Percentiles rank a stretch among this genome's conserved stretches.
These are phyloP conservation scores for Erysimum cheiranthoides DNA, from an alignment of 345 rosid genomes.

Conservation along the genomic window DNA sequence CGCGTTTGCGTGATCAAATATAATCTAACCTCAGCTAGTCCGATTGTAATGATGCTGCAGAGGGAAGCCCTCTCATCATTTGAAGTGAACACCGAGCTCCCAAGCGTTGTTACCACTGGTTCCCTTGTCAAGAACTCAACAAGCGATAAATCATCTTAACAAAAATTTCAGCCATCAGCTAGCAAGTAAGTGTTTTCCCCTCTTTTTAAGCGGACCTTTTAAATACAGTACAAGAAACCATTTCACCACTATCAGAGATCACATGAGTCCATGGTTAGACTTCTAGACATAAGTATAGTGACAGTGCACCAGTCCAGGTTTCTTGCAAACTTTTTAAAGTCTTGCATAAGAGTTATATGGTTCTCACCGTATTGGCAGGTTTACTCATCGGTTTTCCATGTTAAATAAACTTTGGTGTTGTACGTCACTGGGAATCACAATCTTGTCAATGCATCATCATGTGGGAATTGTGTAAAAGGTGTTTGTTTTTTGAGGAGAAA, in stretches of 20 bases:
- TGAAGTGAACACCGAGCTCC: constrained; percentile 48
- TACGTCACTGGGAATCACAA: constrained; percentile 25
- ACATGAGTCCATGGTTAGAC: background rate
- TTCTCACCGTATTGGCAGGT: constrained; percentile 34
- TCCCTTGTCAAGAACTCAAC: constrained; percentile 49
- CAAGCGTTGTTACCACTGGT: constrained; percentile 47
- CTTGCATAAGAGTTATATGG: constrained; percentile 17
- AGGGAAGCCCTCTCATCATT: constrained; percentile 55
- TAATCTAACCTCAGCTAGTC: constrained; percentile 47
- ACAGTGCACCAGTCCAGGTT: background rate
- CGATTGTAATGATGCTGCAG: constrained; percentile 55
- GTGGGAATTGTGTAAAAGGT: constrained; percentile 27
- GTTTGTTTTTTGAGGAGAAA: constrained; percentile 35
- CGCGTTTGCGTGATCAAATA: constrained; percentile 11
- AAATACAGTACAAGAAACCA: constrained; percentile 1
- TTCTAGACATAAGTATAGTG: background rate
- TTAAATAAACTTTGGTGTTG: constrained; percentile 19
- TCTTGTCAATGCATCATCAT: constrained; percentile 34
- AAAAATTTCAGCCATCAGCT: constrained; percentile 17
- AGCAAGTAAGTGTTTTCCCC: constrained; percentile 28
- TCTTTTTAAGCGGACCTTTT: background rate
- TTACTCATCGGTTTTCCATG: constrained; percentile 27
- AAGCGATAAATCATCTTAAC: constrained; percentile 52
- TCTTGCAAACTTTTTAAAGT: background rate
- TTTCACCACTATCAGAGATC: background rate